Evolutionary conservation across 768 basidiomycete species (phyloP).

Genomic region (Tricholoma matsutake): DNA sequence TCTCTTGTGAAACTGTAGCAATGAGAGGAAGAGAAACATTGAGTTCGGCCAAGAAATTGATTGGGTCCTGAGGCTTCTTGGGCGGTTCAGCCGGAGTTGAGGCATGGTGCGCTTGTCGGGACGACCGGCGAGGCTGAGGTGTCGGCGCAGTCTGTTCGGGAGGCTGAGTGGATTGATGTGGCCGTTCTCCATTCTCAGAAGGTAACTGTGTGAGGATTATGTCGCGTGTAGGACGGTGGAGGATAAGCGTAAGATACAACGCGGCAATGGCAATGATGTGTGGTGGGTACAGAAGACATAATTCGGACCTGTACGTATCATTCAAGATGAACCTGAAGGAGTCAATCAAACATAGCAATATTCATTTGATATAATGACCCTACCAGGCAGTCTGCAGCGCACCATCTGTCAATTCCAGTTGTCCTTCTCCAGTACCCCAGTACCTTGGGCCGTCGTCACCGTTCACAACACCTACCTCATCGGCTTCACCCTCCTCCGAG

Average conservation of each 20-base stretch:
- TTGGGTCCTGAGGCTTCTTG: conserved; percentile 59
- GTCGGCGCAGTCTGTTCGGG: conserved; percentile 16
- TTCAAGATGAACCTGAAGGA: conserved; percentile 86
- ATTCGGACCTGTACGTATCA: conserved; percentile 90
- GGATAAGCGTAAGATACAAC: conserved; percentile 82
- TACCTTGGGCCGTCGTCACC: conserved; percentile 58
- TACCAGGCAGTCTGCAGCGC: conserved; percentile 93
- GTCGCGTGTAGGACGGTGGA: conserved; percentile 58
- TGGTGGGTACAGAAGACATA: conserved; percentile 93
- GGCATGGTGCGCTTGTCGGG: conserved; percentile 38
- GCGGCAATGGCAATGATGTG: conserved; percentile 92
- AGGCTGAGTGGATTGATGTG: conserved; percentile 9
- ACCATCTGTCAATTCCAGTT: conserved; percentile 68
- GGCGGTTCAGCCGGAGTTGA: conserved; percentile 22
- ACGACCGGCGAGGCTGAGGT: conserved; percentile 52
- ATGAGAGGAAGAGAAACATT: conserved; percentile 83
- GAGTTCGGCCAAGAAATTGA: conserved; percentile 81
- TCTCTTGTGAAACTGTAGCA: conserved; percentile 86
- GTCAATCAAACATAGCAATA: background rate
- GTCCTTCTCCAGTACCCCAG: conserved; percentile 81
- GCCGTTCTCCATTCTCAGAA: conserved; percentile 20
- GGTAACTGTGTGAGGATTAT: conserved; percentile 38
- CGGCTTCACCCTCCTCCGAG: conserved; percentile 53
- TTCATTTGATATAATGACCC: conserved; percentile 17
- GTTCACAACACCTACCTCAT: conserved; percentile 46